These are phyloP conservation scores for Phallus indusiatus DNA, from an alignment of 768 basidiomycete species.

Conservation along the genomic window DNA sequence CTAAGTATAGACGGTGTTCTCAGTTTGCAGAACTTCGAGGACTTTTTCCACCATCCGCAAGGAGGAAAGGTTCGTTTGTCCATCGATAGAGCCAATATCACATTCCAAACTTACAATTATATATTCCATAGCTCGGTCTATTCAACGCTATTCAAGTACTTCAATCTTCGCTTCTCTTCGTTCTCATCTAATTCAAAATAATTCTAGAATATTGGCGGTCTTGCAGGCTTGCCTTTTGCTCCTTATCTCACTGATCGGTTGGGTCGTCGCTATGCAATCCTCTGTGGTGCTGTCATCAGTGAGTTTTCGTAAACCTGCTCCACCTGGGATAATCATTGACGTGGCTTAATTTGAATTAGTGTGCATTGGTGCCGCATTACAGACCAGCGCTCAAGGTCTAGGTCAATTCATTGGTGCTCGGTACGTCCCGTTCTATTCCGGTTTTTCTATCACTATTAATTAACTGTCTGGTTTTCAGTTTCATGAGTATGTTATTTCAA, in stretches of 20 bases:
- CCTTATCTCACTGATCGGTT: slow-evolving; percentile 39
- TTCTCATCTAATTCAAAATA: background rate
- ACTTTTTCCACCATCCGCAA: slow-evolving; percentile 19
- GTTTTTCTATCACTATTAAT: background rate
- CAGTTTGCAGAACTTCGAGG: slow-evolving; percentile 21
- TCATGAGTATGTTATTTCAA: slow-evolving; percentile 1
- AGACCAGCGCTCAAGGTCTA: slow-evolving; percentile 6
- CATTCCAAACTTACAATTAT: background rate
- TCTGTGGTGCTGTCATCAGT: slow-evolving; percentile 34
- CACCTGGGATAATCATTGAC: background rate
- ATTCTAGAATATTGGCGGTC: slow-evolving; percentile 33
- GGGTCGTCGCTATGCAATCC: slow-evolving; percentile 43
- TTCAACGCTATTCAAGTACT: slow-evolving; percentile 23
- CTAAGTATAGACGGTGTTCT: slow-evolving; percentile 19
- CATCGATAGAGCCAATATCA: background rate
- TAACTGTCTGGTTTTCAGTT: slow-evolving; percentile 1
- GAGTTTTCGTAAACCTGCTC: background rate
- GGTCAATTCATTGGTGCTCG: slow-evolving; percentile 9
- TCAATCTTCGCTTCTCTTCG: background rate
- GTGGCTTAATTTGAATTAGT: background rate
- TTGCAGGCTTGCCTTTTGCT: slow-evolving; percentile 44
- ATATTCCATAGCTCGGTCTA: slow-evolving; percentile 17
- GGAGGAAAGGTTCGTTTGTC: slow-evolving; percentile 12
- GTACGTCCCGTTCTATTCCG: background rate
- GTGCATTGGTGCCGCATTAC: slow-evolving; percentile 4